phyloP scores from a whole-genome alignment of 176 grass and related monocot genomes.

The Avena eriantha region DNA sequence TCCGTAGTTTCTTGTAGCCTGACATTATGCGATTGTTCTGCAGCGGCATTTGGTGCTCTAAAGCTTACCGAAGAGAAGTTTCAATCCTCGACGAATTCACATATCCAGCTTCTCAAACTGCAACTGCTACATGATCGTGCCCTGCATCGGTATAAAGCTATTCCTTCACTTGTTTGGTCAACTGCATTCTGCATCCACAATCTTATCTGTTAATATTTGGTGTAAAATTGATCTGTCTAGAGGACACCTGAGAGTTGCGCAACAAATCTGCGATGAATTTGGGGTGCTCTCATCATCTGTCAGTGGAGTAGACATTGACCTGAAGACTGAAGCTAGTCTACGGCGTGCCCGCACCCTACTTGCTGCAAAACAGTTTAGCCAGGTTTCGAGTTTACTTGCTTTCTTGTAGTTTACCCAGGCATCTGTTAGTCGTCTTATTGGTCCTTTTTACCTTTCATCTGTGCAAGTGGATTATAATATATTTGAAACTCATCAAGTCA shows the following conservation, averaged over 20 bases:
- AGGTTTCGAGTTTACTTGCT: conserved; percentile 62
- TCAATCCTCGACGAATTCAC: conserved; percentile 61
- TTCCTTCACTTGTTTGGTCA: conserved; percentile 37
- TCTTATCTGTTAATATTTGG: conserved; percentile 29
- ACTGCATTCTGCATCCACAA: conserved; percentile 27
- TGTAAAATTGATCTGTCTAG: conserved; percentile 53
- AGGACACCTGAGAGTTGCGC: conserved; percentile 79
- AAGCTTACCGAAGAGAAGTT: conserved; percentile 88
- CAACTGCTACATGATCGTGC: conserved; percentile 88
- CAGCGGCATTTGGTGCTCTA: conserved; percentile 83
- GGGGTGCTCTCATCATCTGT: conserved; percentile 81
- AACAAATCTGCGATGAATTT: conserved; percentile 89
- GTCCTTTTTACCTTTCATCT: background rate
- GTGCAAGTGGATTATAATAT: background rate
- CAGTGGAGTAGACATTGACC: conserved; percentile 87
- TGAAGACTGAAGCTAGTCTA: conserved; percentile 88
- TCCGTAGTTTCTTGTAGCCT: background rate
- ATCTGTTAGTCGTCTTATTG: background rate
- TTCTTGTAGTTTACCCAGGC: background rate
- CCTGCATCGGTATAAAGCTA: conserved; percentile 74
- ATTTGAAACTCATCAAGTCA: too few relatives aligned
- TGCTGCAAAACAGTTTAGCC: conserved; percentile 84
- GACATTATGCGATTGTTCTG: conserved; percentile 33
- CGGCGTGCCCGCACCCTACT: conserved; percentile 82
- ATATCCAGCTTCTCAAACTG: conserved; percentile 85